A percentile compares a stretch with the other conserved stretches of the same genome.
phyloP scores from a whole-genome alignment of 805 yeast species.

The Starmerella khaoyaiensis region DNA sequence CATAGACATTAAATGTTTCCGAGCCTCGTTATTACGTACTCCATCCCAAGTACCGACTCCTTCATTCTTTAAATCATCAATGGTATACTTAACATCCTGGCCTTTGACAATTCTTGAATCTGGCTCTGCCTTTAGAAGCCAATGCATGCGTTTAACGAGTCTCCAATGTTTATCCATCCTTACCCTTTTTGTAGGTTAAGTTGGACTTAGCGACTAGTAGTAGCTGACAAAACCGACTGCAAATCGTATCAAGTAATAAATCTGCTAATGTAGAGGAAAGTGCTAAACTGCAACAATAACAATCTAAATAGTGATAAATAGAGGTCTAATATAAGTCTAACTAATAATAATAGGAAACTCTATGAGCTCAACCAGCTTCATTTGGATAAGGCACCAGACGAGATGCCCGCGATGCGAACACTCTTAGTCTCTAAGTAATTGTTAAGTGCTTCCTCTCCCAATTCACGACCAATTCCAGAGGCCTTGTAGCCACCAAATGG shows the following conservation, averaged over 20 bases:
- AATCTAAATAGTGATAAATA: too few relatives aligned
- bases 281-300: too few relatives aligned
- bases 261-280: too few relatives aligned
- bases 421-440: conserved; percentile 66
- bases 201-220: too few relatives aligned
- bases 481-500: conserved; percentile 75
- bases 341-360: too few relatives aligned
- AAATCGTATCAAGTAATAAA: too few relatives aligned
- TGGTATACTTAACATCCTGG: conserved; percentile 38
- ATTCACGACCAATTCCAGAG: conserved; percentile 72
- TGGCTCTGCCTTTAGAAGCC: conserved; percentile 50
- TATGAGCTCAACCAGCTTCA: too few relatives aligned
- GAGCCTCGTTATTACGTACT: conserved; percentile 46
- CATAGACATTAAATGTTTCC: conserved; percentile 40
- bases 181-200: too few relatives aligned
- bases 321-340: too few relatives aligned
- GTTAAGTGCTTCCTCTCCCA: conserved; percentile 60
- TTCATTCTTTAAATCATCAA: conserved; percentile 33
- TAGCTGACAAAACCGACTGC: too few relatives aligned
- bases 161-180: too few relatives aligned
- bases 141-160: conserved; percentile 22
- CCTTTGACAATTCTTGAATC: conserved; percentile 38
- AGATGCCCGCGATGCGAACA: conserved; percentile 50
- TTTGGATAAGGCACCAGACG: too few relatives aligned
- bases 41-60: conserved; percentile 45